Evolutionary conservation across 345 rosid genomes (phyloP).

Genomic region (Populus simonii): DNA sequence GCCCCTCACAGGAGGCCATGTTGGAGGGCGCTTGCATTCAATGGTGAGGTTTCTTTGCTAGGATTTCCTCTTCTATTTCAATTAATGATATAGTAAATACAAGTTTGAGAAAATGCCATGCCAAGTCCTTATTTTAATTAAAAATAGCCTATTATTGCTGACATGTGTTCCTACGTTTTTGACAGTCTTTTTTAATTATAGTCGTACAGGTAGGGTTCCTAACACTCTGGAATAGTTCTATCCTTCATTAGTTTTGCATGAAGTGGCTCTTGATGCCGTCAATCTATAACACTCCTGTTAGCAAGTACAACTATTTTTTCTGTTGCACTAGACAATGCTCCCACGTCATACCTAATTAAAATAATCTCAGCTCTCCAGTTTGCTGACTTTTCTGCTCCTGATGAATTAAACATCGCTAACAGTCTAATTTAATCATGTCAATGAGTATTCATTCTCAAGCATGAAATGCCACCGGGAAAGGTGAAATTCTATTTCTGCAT

Average conservation of each 20-base stretch:
- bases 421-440: background rate
- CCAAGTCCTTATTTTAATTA: background rate
- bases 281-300: background rate
- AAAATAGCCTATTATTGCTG: background rate
- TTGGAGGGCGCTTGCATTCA: slow-evolving; percentile 58
- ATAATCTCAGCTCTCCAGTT: background rate
- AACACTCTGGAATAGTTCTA: background rate
- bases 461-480: background rate
- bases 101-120: background rate
- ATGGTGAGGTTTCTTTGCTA: slow-evolving; percentile 44
- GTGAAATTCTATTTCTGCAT: background rate
- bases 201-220: background rate
- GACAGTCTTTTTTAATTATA: background rate
- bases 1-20: slow-evolving; percentile 61
- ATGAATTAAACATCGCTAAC: background rate
- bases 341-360: background rate
- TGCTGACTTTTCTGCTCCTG: background rate
- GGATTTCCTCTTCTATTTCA: background rate
- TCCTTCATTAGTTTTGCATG: background rate
- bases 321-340: background rate
- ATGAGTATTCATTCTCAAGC: background rate
- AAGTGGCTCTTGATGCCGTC: background rate
- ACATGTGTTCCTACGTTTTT: background rate
- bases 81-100: background rate
- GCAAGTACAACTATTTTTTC: background rate